Percentiles rank a stretch among this genome's conserved stretches.
These are phyloP conservation scores for Fusarium pseudograminearum DNA, from an alignment of 2,329 filamentous ascomycete species.

Conservation along the genomic window DNA sequence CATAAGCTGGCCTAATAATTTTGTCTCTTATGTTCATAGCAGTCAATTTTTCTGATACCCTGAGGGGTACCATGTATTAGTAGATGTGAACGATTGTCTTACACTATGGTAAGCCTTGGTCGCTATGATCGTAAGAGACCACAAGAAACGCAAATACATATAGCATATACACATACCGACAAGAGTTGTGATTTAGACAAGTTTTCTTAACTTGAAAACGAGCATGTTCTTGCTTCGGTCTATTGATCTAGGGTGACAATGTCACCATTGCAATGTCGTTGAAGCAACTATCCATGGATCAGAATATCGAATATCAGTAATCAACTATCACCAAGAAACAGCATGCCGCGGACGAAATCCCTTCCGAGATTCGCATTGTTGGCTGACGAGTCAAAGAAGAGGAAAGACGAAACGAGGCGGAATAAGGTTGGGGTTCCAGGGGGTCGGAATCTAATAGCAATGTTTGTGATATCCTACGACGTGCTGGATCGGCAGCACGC, in stretches of 20 bases:
- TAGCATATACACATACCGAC: neutral
- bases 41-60: too few relatives aligned
- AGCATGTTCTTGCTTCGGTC: neutral
- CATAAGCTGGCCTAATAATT: too few relatives aligned
- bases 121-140: neutral
- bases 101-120: neutral
- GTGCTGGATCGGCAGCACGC: constrained; percentile 44
- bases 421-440: constrained; percentile 17
- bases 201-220: neutral
- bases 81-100: neutral
- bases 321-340: constrained; percentile 2
- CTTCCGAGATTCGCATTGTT: neutral
- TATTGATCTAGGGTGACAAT: neutral
- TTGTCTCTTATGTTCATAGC: too few relatives aligned
- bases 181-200: neutral
- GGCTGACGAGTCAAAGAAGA: constrained; percentile 2
- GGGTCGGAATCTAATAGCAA: constrained; percentile 18
- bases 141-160: neutral
- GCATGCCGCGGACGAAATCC: constrained; percentile 1
- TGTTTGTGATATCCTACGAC: constrained; percentile 23
- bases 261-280: neutral
- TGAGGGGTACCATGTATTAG: neutral
- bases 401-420: constrained; percentile 12
- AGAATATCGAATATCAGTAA: constrained; percentile 9
- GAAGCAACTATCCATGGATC: constrained; percentile 6